Evolutionary conservation across 352 stramenopile genomes (phyloP).

Genomic region (Pythium dissimile): DNA sequence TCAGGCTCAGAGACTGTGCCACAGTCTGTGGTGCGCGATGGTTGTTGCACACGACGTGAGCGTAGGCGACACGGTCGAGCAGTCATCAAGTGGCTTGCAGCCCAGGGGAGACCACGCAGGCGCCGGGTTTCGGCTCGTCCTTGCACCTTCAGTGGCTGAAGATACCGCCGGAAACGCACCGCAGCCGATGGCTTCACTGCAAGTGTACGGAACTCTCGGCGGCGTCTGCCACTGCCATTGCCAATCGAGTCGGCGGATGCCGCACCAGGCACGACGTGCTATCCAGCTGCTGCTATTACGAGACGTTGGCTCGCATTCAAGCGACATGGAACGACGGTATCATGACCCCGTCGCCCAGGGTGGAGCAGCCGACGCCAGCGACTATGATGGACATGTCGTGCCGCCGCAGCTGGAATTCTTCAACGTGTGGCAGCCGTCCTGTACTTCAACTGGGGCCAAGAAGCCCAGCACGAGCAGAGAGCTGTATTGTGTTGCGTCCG

Average conservation of each 20-base stretch:
- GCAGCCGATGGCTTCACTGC: no score
- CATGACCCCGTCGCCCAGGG: constrained; percentile 30
- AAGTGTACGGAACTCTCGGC: no score
- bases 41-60: no score
- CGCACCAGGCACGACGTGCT: constrained; percentile 20
- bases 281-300: constrained; percentile 32
- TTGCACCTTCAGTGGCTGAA: no score
- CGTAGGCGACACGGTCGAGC: no score
- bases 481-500: constrained; percentile 15
- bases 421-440: constrained; percentile 47
- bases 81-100: no score
- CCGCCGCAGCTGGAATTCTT: constrained; percentile 22
- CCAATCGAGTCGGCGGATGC: constrained; percentile 42
- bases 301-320: constrained; percentile 37
- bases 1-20: no score
- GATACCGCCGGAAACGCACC: no score
- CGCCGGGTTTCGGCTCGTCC: no score
- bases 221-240: no score
- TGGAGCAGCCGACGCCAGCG: constrained; percentile 28
- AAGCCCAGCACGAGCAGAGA: not conserved
- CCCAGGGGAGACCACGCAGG: no score
- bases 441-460: constrained; percentile 44
- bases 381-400: constrained; percentile 31
- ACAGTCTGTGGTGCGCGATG: no score
- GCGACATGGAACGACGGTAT: constrained; percentile 33